A percentile compares a stretch with the other conserved stretches of the same genome.
Evolutionary conservation across 768 basidiomycete species (phyloP).

Genomic region (Calocybe indica): DNA sequence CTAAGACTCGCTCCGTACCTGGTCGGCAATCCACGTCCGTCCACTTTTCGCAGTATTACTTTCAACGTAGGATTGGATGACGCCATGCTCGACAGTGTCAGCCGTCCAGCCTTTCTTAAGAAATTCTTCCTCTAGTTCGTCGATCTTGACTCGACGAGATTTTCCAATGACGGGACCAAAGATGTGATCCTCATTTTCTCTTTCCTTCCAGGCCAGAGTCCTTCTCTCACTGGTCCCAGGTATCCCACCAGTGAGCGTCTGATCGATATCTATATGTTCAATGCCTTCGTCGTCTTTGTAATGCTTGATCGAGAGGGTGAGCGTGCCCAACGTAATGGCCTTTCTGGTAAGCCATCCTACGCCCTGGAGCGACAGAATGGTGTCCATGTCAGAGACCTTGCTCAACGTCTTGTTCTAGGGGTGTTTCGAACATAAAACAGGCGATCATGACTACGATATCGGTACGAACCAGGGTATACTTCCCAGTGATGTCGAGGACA

Average conservation of each 20-base stretch:
- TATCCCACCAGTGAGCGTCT: constrained; percentile 59
- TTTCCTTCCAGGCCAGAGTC: constrained; percentile 49
- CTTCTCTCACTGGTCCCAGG: constrained; percentile 52
- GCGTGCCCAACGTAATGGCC: constrained; percentile 46
- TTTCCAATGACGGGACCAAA: constrained; percentile 58
- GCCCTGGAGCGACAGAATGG: constrained; percentile 65
- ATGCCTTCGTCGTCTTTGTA: constrained; percentile 50
- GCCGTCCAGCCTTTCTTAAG: constrained; percentile 35
- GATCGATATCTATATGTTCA: constrained; percentile 66
- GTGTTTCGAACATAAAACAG: neutral
- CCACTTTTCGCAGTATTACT: constrained; percentile 62
- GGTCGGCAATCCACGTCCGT: constrained; percentile 54
- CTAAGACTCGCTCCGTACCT: constrained; percentile 33
- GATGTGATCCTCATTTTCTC: constrained; percentile 47
- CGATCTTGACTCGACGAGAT: constrained; percentile 42
- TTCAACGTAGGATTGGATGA: constrained; percentile 41
- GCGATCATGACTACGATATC: neutral
- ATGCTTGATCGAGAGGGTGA: constrained; percentile 62
- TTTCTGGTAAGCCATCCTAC: constrained; percentile 68
- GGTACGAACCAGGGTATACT: constrained; percentile 48
- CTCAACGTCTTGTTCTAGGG: constrained; percentile 57
- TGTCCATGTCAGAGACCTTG: constrained; percentile 50
- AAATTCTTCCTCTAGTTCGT: constrained; percentile 39
- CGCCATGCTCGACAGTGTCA: constrained; percentile 35
- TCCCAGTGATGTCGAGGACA: constrained; percentile 56